Base-by-base conservation (phyloP, 169 alveolate genomes). In the Eimeria sp. region DNA sequence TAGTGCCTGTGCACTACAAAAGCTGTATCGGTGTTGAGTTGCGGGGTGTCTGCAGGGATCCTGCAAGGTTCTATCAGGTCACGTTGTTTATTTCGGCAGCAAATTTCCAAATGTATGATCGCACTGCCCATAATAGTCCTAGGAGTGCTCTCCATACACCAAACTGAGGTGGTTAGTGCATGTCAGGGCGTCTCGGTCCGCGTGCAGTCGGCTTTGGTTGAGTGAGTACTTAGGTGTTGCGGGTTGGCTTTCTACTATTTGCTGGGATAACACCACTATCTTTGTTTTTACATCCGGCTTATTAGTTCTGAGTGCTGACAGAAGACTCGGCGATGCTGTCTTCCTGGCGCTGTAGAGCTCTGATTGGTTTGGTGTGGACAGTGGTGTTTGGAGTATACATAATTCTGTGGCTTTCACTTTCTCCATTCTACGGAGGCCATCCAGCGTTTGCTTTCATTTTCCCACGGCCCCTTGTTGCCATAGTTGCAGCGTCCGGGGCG, bases 321-420 rank as follows among this genome's bases (percentile, higher is more conserved):
- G 51, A 14, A 73, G 83, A 40, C 49, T 18, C 83, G 54, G 83
- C 91, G 75, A 83, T 83, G 91, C 91, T 83, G 91, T 57, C 91
- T 83, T 58, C 91, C 30, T 83, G 91, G 91, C 91, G 91, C 58
- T 83, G 91, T 76, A 49, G 91, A 22, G 91, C 91, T 83, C 47
- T 83, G 54, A 67, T 83, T 57, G 91, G 91, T 27, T 83, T 83
- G 91, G 91, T 83, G 49, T 83, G 91, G 91, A 83, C 91, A 51
- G 58, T 83, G 75, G 91, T 83, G 75, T 83, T 83, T 27, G 91
- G 91, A n/a, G 91, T 83, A 76, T 83, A 83, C 18, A 57, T 83
- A 30, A 49, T 83, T 27, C 61, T 83, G 57, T 83, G 91, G 91
- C 73, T 83, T 51, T 51, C 91, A 9, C 91, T 83, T 22, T 40